phyloP scores from a whole-genome alignment of 2,329 filamentous ascomycete genomes.

The Hypomyces rosellus region DNA sequence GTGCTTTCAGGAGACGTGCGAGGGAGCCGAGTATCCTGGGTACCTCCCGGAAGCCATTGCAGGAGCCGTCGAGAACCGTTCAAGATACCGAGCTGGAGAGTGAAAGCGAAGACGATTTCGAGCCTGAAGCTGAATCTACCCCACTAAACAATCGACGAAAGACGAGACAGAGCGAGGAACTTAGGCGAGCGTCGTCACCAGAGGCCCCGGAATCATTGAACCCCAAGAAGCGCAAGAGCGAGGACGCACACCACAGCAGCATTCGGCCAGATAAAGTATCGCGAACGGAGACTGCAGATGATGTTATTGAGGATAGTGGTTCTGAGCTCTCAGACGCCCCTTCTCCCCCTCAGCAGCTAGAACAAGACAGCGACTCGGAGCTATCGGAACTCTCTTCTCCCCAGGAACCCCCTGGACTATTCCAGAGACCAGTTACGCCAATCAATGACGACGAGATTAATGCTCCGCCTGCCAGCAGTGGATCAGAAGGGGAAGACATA shows the following conservation, averaged over 20 bases:
- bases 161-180: constrained; percentile 24
- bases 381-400: constrained; percentile 34
- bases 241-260: constrained; percentile 34
- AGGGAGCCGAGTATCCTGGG: constrained; percentile 58
- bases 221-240: constrained; percentile 52
- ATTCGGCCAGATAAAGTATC: constrained; percentile 32
- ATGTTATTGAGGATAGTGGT: constrained; percentile 14
- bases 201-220: constrained; percentile 24
- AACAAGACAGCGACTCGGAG: constrained; percentile 31
- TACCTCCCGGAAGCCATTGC: constrained; percentile 38
- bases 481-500: constrained; percentile 36
- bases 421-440: constrained; percentile 35
- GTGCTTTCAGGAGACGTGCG: constrained; percentile 49
- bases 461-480: constrained; percentile 51
- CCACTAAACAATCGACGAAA: constrained; percentile 46
- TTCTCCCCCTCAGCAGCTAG: constrained; percentile 18
- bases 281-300: constrained; percentile 21
- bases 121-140: constrained; percentile 63
- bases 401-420: constrained; percentile 20
- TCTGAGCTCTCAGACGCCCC: constrained; percentile 30
- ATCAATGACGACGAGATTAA: constrained; percentile 42
- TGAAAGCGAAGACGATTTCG: constrained; percentile 42
- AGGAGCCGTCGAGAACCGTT: constrained; percentile 27
- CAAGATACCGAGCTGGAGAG: constrained; percentile 31
- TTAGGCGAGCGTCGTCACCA: constrained; percentile 18